Evolutionary conservation across 1,284 basidiomycete species (phyloP).

Genomic region (Apiotrichum montevideense): DNA sequence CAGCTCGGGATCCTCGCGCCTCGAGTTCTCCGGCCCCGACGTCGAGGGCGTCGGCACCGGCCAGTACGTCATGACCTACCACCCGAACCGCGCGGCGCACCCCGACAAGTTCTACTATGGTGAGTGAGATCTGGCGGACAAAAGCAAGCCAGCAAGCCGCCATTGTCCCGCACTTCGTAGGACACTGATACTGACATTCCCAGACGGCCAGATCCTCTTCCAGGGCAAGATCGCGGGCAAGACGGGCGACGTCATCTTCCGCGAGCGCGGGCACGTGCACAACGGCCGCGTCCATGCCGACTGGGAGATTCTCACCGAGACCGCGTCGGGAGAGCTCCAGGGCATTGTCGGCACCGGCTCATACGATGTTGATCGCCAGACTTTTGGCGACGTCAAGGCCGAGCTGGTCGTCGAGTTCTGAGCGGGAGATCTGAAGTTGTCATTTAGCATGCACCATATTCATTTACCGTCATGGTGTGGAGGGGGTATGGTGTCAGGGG

Average conservation of each 20-base stretch:
- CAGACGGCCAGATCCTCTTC: slow-evolving; percentile 1
- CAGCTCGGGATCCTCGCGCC: neutral
- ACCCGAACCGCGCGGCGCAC: neutral
- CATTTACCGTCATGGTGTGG: no score
- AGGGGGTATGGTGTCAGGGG: no score
- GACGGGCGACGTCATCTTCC: neutral
- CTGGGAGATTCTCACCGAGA: neutral
- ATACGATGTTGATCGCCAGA: neutral
- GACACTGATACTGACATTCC: no score
- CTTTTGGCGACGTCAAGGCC: neutral
- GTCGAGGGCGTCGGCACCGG: neutral
- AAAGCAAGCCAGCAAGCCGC: no score
- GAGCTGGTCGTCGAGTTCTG: neutral
- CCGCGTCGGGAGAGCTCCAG: neutral
- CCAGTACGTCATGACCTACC: neutral
- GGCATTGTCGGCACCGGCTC: neutral
- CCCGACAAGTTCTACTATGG: neutral
- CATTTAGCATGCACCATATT: no score
- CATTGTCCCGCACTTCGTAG: no score
- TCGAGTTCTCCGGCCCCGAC: neutral
- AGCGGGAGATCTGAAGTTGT: no score
- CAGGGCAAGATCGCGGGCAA: neutral
- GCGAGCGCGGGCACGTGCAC: neutral
- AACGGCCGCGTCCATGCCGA: neutral
- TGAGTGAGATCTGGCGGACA: no score